Percentiles rank a stretch among this genome's conserved stretches.
Evolutionary conservation across 768 basidiomycete genomes (phyloP).

Genomic region (Leccinum longicurvipes): DNA sequence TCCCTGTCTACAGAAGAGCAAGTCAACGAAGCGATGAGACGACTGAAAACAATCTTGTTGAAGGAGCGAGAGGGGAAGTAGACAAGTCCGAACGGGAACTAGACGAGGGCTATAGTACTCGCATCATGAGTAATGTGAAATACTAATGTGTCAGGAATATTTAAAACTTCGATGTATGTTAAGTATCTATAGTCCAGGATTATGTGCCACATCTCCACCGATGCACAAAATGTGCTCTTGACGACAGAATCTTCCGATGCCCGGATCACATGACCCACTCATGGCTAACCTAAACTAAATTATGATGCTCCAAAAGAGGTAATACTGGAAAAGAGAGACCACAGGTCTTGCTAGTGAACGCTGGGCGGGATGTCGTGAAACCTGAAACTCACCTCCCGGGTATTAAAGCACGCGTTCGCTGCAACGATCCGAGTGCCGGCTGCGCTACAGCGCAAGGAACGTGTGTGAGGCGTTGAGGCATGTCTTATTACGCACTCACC

Average conservation of each 20-base stretch:
- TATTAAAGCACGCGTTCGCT: constrained; percentile 8
- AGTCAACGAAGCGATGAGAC: constrained; percentile 67
- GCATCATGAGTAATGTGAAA: constrained; percentile 5
- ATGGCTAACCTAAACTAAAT: background rate
- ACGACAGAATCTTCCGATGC: too few relatives aligned
- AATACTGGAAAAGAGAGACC: background rate
- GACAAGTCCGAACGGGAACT: background rate
- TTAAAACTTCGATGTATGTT: too few relatives aligned
- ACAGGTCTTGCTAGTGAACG: too few relatives aligned
- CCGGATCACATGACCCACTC: background rate
- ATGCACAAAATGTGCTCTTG: background rate
- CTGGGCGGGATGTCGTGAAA: background rate
- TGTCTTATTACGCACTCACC: constrained; percentile 12
- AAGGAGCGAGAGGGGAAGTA: constrained; percentile 20
- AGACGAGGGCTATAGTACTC: background rate
- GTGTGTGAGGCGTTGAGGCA: constrained; percentile 8
- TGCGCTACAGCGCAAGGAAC: background rate
- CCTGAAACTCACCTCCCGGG: constrained; percentile 4
- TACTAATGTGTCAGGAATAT: background rate
- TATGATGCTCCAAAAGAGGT: background rate
- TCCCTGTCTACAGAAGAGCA: constrained; percentile 64
- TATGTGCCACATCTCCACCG: too few relatives aligned
- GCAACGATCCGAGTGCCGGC: background rate
- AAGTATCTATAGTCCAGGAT: too few relatives aligned
- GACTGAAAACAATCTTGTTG: constrained; percentile 47